A percentile compares a stretch with the other conserved stretches of the same genome.
phyloP scores from a whole-genome alignment of 306 rosid species.

The Macrotyloma uniflorum region DNA sequence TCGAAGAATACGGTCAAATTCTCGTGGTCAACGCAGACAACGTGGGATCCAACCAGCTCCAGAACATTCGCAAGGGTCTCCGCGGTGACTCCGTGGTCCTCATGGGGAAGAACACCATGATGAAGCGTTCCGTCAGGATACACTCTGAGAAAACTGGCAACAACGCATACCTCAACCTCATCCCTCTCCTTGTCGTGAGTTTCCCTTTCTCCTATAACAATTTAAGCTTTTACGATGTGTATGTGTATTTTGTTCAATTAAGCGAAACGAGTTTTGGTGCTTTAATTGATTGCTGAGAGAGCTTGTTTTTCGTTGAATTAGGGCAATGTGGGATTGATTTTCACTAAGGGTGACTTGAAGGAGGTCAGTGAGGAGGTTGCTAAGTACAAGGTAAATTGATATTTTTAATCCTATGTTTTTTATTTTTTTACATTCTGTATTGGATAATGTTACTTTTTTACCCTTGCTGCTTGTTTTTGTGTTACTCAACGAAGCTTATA shows the following conservation, averaged over 20 bases:
- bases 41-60: conserved; percentile 90
- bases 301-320: not conserved
- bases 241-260: not conserved
- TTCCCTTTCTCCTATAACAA: too few relatives aligned
- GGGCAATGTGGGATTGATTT: conserved; percentile 93
- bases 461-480: too few relatives aligned
- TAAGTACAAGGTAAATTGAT: conserved; percentile 74
- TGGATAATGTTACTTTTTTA: not conserved
- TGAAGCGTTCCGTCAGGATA: conserved; percentile 77
- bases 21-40: conserved; percentile 87
- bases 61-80: conserved; percentile 73
- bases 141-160: conserved; percentile 82
- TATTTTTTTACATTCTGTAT: not conserved
- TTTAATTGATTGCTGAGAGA: not conserved
- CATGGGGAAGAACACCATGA: conserved; percentile 99
- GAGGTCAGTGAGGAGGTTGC: conserved; percentile 95
- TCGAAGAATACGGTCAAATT: conserved; percentile 74
- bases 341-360: conserved; percentile 93
- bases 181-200: conserved; percentile 82
- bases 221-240: not conserved
- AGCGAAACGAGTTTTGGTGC: not conserved
- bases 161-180: conserved; percentile 62
- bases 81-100: conserved; percentile 88
- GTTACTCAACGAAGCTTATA: too few relatives aligned
- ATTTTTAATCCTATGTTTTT: not conserved